Evolutionary conservation across 176 grass and related monocot genomes (phyloP), one percentile per base, ranked within the genome.

Genomic region (Oryza meridionalis): DNA sequence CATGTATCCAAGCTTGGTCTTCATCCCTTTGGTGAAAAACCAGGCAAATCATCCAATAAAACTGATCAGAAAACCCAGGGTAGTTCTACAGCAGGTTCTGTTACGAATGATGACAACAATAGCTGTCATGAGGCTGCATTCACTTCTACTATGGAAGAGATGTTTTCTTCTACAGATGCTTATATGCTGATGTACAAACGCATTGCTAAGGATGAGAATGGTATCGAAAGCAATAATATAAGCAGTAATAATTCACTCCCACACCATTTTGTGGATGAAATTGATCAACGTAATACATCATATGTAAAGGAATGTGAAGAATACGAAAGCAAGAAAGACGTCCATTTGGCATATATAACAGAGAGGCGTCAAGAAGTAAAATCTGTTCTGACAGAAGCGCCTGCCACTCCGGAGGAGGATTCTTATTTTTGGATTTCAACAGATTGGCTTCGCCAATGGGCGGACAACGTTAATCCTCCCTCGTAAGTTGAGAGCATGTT

Each of bases 161-260:
- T 92, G 73, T 99, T 96, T 81, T 94, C 91, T 53, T 99, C 97
- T 73, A 96, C 93, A 76, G 96, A 99, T 96, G 93, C 93, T 90
- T 99, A 96, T 73, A 99, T 99, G 97, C 77, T 99, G 71, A 99
- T 99, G 97, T 99, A 94, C 76, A 99, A 92, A 77, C 63, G 85
- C 53, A 77, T 73, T 22, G 82, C 73, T 82, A 86, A 78, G 72
- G 81, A 70, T 69, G 82, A 50, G n/a, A 90, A 85, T 82, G 77
- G 70, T 59, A 66, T 38, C 21, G 59, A 86, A 83, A 89, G 51
- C 73, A 79, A 59, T 85, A 86, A 77, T 59, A 80, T 29, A 84
- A 79, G 69, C 16, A 94, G 65, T 53, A 91, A 72, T 44, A 78
- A 69, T 81, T 90, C 77, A 73, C 90, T 99, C 65, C 97, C 97